phyloP scores from a whole-genome alignment of 2,329 filamentous ascomycete species.

The Colletotrichum sp. region DNA sequence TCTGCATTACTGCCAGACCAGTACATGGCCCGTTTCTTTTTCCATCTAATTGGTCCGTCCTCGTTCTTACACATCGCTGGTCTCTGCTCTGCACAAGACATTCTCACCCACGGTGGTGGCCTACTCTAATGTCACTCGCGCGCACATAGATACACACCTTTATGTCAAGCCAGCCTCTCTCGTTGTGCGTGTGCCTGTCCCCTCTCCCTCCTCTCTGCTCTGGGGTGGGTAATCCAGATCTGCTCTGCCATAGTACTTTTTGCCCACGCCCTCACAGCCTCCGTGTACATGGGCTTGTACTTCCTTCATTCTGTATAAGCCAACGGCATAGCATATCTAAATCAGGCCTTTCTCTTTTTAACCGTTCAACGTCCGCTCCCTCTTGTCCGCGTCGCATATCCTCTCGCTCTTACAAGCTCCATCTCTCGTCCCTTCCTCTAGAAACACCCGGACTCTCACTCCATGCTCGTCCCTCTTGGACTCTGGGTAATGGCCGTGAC shows the following conservation, averaged over 20 bases:
- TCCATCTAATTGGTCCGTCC: not conserved
- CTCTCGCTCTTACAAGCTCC: constrained; percentile 17
- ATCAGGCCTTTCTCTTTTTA: constrained; percentile 15
- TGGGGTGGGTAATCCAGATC: not conserved
- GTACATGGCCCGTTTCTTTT: constrained; percentile 14
- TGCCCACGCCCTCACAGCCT: constrained; percentile 19
- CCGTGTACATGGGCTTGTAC: constrained; percentile 10
- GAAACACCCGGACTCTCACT: constrained; percentile 20
- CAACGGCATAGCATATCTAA: constrained; percentile 19
- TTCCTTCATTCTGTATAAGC: constrained; percentile 6
- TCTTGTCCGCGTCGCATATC: constrained; percentile 10
- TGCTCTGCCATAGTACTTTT: not conserved
- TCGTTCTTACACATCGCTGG: not conserved
- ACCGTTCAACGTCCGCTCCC: constrained; percentile 21
- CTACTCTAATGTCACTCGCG: not conserved
- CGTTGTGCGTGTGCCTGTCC: not conserved
- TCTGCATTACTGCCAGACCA: constrained; percentile 19
- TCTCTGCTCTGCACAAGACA: not conserved
- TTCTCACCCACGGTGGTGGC: not conserved
- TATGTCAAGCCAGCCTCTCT: constrained; percentile 1
- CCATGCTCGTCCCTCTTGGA: constrained; percentile 22
- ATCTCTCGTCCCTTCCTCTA: constrained; percentile 17
- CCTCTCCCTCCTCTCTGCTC: not conserved
- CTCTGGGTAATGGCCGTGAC: constrained; percentile 24
- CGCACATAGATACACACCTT: constrained; percentile 14